Evolutionary conservation across 164 flowering plant species (phyloP), one percentile per base, ranked within the genome.

Genomic region (Vitis amurensis): DNA sequence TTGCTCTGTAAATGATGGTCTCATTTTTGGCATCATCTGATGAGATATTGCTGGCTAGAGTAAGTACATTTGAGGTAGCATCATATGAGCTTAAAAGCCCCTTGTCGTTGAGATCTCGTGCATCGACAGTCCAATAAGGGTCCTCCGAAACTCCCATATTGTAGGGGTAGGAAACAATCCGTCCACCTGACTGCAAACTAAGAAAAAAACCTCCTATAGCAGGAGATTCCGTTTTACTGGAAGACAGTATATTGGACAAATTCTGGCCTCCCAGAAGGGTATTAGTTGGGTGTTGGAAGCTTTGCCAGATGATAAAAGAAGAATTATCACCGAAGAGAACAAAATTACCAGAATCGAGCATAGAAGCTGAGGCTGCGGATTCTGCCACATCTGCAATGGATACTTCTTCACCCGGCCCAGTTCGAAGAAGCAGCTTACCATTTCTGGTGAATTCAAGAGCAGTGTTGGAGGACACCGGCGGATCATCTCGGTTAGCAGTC

Each of bases 261-360:
- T 4, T 12, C 19, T 64, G 67, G 16, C 50, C 49, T 17, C 17
- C 17, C 56, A 64, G 50, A 3, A 64, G 7, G 37, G 67, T 64
- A 14, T 64, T 57, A 23, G 67, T 64, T 11, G 67, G 67, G 56
- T 9, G 11, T 1, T 64, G 31, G 15, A 64, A 64, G 19, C 56
- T 64, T 15, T 64, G 56, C 67, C 67, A 64, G 30, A 64, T 64
- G 5, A 50, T 31, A 9, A 11, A 23, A 23, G 27, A 2, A 2
- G 9, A 31, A 64, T 19, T 5, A 16, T 31, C 2, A n/a, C 50
- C 19, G 55, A 49, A 49, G 49, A 64, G 15, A 7, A 64, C 67
- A n/a, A 64, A 64, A 15, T 50, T 64, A 2, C 67, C 67, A 13
- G 29, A 64, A 27, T 64, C 56, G 13, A 64, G 56, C 55, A 64